Evolutionary conservation across 192 early-diverging fungal species (phyloP).

Genomic region (Lobosporangium transversale): DNA sequence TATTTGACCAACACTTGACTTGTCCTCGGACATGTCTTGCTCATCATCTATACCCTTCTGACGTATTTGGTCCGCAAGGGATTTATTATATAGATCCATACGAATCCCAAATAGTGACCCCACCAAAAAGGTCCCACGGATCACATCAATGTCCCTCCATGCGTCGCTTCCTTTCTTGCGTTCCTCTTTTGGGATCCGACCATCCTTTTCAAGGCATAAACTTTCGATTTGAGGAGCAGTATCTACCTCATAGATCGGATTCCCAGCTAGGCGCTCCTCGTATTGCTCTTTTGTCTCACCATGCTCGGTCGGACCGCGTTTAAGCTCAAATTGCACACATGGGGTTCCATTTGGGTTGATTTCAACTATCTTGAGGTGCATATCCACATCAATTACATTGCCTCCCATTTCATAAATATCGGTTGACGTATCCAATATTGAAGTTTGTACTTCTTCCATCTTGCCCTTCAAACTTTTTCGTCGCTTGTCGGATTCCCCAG

Average conservation of each 20-base stretch:
- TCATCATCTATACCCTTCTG: background rate
- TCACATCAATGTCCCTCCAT: background rate
- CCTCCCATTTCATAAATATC: background rate
- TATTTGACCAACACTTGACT: too few species aligned
- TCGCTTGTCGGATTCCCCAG: background rate
- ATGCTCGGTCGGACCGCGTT: background rate
- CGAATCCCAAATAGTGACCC: constrained; percentile 6
- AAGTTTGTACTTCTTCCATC: background rate
- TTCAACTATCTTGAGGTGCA: background rate
- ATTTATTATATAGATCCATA: constrained; percentile 2
- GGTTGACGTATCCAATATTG: background rate
- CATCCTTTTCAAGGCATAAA: constrained; percentile 1
- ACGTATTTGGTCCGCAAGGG: background rate
- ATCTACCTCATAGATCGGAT: background rate
- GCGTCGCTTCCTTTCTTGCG: constrained; percentile 5
- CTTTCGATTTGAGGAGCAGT: background rate
- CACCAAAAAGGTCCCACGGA: background rate
- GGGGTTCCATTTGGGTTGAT: background rate
- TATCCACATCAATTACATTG: background rate
- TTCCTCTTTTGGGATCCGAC: background rate
- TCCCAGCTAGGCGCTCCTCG: background rate
- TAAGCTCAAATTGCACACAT: background rate
- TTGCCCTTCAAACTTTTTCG: too few species aligned
- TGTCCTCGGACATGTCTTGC: too few species aligned
- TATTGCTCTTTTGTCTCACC: background rate